These are phyloP conservation scores for Dujonia santamariae DNA, from an alignment of 1,139 yeast species.

Conservation along the genomic window DNA sequence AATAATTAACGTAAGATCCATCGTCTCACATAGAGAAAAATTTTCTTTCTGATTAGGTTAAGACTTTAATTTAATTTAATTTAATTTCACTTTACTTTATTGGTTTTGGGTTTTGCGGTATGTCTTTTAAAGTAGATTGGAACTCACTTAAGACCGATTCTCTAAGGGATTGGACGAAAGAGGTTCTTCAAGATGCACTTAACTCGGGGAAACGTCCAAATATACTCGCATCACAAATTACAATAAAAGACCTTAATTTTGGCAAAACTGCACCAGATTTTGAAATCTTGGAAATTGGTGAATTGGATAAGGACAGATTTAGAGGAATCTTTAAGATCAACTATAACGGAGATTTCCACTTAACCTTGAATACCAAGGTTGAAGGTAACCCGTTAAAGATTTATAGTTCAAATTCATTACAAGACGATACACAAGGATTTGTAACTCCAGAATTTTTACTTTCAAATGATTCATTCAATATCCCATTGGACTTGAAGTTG, in stretches of 20 bases:
- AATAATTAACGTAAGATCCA: no score
- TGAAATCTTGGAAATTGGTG: slow-evolving; percentile 85
- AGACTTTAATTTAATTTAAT: no score
- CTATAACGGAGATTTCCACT: slow-evolving; percentile 76
- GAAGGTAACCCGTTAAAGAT: slow-evolving; percentile 83
- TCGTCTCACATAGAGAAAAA: no score
- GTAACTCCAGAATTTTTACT: slow-evolving; percentile 65
- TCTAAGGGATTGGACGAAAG: slow-evolving; percentile 63
- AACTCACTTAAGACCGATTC: slow-evolving; percentile 69
- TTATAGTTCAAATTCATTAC: slow-evolving; percentile 50
- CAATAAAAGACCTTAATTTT: slow-evolving; percentile 70
- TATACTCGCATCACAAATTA: slow-evolving; percentile 70
- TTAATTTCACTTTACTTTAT: no score
- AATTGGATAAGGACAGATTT: slow-evolving; percentile 73
- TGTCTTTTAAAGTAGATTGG: slow-evolving; percentile 85
- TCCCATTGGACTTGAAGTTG: slow-evolving; percentile 74
- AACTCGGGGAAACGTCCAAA: slow-evolving; percentile 76
- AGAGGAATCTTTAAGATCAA: slow-evolving; percentile 83
- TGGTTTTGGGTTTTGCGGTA: no score
- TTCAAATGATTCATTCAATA: slow-evolving; percentile 66
- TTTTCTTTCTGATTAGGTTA: no score
- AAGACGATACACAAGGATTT: slow-evolving; percentile 39
- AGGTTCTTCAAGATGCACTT: slow-evolving; percentile 70
- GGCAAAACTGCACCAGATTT: slow-evolving; percentile 77
- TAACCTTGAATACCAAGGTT: slow-evolving; percentile 77